Base-by-base conservation (phyloP, 306 rosid species). In the Datisca glomerata region DNA sequence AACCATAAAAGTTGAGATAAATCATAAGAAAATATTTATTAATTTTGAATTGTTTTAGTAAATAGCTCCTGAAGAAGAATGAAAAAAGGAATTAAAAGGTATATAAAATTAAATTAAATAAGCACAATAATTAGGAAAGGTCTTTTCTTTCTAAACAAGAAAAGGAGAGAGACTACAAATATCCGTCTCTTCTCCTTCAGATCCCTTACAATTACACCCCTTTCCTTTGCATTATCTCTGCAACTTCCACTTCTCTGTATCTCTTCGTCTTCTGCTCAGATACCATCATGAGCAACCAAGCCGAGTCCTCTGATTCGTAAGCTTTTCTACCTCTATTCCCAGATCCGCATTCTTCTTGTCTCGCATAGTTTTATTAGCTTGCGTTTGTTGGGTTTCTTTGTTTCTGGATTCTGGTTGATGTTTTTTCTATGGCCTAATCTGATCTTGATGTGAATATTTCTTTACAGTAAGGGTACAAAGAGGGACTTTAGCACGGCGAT, bases 401-500 rank as follows among this genome's bases (percentile, higher is more conserved):
- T 18, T 28, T 14, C 13, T 36, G 18, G 18, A 46, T 46, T 58
- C 21, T 16, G 3, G 45, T 20, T 32, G 47, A 49, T 40, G 24
- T 0, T 13, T 22, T 1, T 20, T 31, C 13, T 2, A 0, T 14
- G 4, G 13, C n/a, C n/a, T n/a, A n/a, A n/a, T n/a, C n/a, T n/a
- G n/a, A n/a, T n/a, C n/a, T n/a, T n/a, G n/a, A n/a, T n/a, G n/a
- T n/a, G n/a, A n/a, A n/a, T 23, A 21, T 18, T 31, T 19, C 34
- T 45, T 14, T 35, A 38, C 80, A 89, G 97, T 25, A 79, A 89
- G 80, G 93, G 86, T 18, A 53, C 86, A 2, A 89, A 80, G 65
- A 61, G 73, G 46, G 98, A 89, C 48, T 89, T 74, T 43, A 80
- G 86, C 43, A 89, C 98, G 13, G 95, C 95, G 45, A 89, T 89